Percentiles rank a stretch among this genome's conserved stretches.
Conservation (phyloP, 1,284 basidiomycete genomes). For the Volvariella surrecta region DNA sequence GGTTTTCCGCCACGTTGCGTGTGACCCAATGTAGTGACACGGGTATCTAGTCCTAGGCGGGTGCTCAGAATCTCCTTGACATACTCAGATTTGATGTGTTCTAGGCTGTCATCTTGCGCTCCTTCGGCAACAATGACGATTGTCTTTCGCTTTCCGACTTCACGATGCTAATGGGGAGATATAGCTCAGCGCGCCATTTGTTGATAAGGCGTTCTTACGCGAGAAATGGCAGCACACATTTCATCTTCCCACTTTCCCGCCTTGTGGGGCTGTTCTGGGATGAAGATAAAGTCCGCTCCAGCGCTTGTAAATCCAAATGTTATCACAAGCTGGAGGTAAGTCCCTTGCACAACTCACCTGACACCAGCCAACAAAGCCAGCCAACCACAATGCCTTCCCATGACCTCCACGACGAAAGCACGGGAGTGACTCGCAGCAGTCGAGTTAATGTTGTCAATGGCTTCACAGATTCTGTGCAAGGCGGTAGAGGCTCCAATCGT, state of each 20-base stretch:
- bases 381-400: constrained; percentile 99
- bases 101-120: constrained; percentile 80
- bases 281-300: constrained; percentile 96
- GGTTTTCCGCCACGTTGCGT: constrained; percentile 93
- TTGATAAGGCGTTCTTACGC: constrained; percentile 41
- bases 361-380: constrained; percentile 90
- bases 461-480: constrained; percentile 93
- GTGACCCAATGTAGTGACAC: constrained; percentile 98
- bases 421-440: constrained; percentile 94
- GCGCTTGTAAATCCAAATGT: constrained; percentile 38
- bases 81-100: constrained; percentile 86
- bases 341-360: constrained; percentile 52
- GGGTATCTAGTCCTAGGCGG: constrained; percentile 85
- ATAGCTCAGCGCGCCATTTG: neutral
- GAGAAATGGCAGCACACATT: constrained; percentile 85
- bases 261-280: constrained; percentile 86
- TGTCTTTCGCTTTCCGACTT: constrained; percentile 92
- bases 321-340: neutral
- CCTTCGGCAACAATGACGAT: constrained; percentile 99
- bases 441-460: constrained; percentile 97
- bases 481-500: constrained; percentile 97
- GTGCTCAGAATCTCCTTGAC: constrained; percentile 87
- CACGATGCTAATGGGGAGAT: constrained; percentile 60
- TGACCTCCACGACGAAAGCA: constrained; percentile 98
- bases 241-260: constrained; percentile 81